These are phyloP conservation scores for Setaria viridis DNA, from an alignment of 202 grass and related monocot genomes.

Conservation along the genomic window DNA sequence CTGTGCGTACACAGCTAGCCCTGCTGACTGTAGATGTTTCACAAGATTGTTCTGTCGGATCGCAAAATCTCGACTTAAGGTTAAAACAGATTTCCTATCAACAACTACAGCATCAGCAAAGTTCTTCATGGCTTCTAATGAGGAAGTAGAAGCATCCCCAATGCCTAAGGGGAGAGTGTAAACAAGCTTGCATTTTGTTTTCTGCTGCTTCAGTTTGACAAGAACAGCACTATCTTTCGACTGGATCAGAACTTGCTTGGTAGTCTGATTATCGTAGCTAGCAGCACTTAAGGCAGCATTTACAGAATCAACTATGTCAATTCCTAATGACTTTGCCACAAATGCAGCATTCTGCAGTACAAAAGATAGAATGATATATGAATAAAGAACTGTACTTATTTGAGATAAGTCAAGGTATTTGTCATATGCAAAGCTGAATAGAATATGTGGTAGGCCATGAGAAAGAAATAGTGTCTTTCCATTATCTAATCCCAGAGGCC, in stretches of 20 bases:
- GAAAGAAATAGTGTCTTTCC: not conserved
- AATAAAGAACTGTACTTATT: not conserved
- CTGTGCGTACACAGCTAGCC: conserved; percentile 70
- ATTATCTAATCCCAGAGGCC: not conserved
- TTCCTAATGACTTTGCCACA: conserved; percentile 56
- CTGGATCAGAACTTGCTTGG: conserved; percentile 66
- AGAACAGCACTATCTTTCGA: conserved; percentile 78
- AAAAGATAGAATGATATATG: conserved; percentile 26
- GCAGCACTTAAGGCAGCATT: conserved; percentile 52
- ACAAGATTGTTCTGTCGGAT: conserved; percentile 45
- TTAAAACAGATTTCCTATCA: conserved; percentile 53
- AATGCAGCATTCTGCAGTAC: conserved; percentile 67
- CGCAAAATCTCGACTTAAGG: conserved; percentile 1
- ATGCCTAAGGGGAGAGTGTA: conserved; percentile 53
- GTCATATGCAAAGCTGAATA: not conserved
- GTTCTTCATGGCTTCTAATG: conserved; percentile 59
- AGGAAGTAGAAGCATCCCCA: conserved; percentile 54
- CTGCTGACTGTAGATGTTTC: conserved; percentile 53
- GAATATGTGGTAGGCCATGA: not conserved
- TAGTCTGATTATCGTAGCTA: conserved; percentile 56
- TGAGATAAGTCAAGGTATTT: conserved; percentile 6
- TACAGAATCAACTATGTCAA: conserved; percentile 55
- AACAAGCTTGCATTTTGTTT: conserved; percentile 68
- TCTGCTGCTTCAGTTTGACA: conserved; percentile 68
- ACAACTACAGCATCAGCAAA: conserved; percentile 77